These are phyloP conservation scores for Rubia tinctorum DNA, from an alignment of 305 asterid species.

Conservation along the genomic window DNA sequence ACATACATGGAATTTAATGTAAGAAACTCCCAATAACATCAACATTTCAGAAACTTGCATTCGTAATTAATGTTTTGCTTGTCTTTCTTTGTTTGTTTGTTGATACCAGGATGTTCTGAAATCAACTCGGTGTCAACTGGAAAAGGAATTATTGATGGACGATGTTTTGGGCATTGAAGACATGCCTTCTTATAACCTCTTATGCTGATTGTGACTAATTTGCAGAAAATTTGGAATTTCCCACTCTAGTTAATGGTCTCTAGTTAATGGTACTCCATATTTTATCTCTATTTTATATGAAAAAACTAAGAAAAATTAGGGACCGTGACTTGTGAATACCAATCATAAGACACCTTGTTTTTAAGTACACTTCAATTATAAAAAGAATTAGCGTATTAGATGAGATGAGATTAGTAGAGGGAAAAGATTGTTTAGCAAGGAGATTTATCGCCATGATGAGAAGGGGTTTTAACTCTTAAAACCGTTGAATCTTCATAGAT, in stretches of 20 bases:
- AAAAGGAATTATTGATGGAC: conserved; percentile 66
- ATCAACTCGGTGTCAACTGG: conserved; percentile 59
- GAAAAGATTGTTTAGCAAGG: too few relatives aligned
- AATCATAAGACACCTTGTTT: too few relatives aligned
- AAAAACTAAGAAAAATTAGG: background rate
- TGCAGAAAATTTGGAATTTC: background rate
- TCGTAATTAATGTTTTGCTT: background rate
- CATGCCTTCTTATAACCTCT: conserved; percentile 76
- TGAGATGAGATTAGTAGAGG: too few relatives aligned
- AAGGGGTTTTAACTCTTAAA: background rate
- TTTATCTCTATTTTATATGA: background rate
- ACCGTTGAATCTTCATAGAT: background rate
- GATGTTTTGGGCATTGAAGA: conserved; percentile 66
- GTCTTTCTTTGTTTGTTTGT: background rate
- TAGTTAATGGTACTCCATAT: conserved; percentile 1
- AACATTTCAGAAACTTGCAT: background rate
- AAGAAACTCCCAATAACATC: conserved; percentile 18
- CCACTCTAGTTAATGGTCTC: conserved; percentile 1
- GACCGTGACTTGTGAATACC: background rate
- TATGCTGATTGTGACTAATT: conserved; percentile 26
- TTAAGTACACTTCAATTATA: background rate
- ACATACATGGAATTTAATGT: conserved; percentile 86
- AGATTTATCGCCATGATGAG: too few relatives aligned
- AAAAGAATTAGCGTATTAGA: too few relatives aligned
- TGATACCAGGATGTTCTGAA: conserved; percentile 53